phyloP scores from a whole-genome alignment of 164 flowering plant species.

The Paratinospora sagittata region DNA sequence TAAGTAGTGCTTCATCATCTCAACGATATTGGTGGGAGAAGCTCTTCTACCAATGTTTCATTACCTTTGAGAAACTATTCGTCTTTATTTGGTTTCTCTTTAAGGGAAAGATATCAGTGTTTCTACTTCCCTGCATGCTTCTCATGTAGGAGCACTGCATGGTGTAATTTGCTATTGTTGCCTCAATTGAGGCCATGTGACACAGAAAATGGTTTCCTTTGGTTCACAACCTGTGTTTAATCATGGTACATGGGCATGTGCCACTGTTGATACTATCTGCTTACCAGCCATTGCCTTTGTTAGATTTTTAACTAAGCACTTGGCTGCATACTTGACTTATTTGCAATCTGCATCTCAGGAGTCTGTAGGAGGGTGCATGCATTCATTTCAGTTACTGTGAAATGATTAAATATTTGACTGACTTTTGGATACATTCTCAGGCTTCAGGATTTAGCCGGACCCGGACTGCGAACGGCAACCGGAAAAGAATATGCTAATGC shows the following conservation, averaged over 20 bases:
- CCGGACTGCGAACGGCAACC: constrained; percentile 66
- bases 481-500: constrained; percentile 47
- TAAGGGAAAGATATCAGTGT: too few species aligned
- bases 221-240: neutral
- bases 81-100: too few species aligned
- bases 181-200: neutral
- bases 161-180: neutral
- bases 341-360: neutral
- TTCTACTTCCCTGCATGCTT: too few species aligned
- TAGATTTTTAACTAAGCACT: neutral
- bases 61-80: too few species aligned
- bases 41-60: too few species aligned
- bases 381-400: neutral
- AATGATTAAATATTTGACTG: neutral
- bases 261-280: neutral
- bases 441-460: constrained; percentile 90
- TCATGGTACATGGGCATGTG: neutral
- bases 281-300: neutral
- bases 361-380: neutral
- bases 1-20: too few species aligned
- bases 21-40: too few species aligned
- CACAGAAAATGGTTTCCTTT: neutral
- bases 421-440: constrained; percentile 36
- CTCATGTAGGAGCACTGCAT: neutral
- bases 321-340: neutral